Evolutionary conservation across 2,329 filamentous ascomycete genomes (phyloP).

Genomic region (Fusarium musae): DNA sequence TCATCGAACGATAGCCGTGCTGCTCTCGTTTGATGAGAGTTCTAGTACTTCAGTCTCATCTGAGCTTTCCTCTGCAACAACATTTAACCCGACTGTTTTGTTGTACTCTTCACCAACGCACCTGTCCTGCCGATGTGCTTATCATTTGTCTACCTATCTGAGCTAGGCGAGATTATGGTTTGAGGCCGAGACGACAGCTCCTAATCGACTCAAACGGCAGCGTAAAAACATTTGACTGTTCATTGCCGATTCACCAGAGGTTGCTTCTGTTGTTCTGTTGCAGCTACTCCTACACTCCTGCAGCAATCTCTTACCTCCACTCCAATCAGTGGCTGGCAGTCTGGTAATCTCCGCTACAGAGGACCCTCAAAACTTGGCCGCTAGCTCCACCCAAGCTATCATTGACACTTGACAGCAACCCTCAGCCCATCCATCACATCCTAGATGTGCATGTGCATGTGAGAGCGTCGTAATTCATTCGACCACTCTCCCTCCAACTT

Average conservation of each 20-base stretch:
- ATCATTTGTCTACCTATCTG: slow-evolving; percentile 10
- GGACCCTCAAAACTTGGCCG: slow-evolving; percentile 33
- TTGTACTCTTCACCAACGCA: not conserved
- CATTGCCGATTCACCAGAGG: slow-evolving; percentile 5
- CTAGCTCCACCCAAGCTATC: slow-evolving; percentile 37
- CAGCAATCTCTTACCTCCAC: slow-evolving; percentile 38
- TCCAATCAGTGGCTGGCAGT: slow-evolving; percentile 38
- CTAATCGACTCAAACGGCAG: slow-evolving; percentile 4
- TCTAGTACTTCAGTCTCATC: slow-evolving; percentile 3
- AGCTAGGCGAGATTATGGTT: slow-evolving; percentile 4
- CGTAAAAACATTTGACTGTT: slow-evolving; percentile 2
- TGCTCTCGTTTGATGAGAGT: slow-evolving; percentile 18
- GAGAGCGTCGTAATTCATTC: slow-evolving; percentile 24
- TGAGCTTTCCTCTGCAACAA: not conserved
- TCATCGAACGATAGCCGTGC: slow-evolving; percentile 27
- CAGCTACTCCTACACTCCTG: slow-evolving; percentile 19
- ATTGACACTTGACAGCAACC: slow-evolving; percentile 34
- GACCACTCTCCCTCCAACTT: slow-evolving; percentile 18
- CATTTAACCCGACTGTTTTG: not conserved
- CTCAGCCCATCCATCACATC: slow-evolving; percentile 35
- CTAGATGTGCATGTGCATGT: slow-evolving; percentile 28
- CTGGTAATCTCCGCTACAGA: slow-evolving; percentile 18
- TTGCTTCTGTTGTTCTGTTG: not conserved
- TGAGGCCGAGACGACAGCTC: slow-evolving; percentile 2
- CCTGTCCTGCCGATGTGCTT: not conserved